These are phyloP conservation scores for Teratosphaeria destructans DNA, from an alignment of 2,329 filamentous ascomycete species.

Conservation along the genomic window DNA sequence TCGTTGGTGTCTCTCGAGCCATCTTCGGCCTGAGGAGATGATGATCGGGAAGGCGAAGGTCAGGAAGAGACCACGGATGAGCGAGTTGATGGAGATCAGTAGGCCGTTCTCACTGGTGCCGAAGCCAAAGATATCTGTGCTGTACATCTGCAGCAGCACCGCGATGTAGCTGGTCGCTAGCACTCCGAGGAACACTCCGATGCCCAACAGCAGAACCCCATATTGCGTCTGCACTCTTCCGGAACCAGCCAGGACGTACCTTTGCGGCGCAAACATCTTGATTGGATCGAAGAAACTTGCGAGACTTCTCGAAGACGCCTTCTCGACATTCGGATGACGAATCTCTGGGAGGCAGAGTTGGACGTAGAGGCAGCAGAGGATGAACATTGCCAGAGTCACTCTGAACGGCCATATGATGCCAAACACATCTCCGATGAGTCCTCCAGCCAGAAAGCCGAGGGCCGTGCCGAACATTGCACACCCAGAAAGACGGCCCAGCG, in stretches of 20 bases:
- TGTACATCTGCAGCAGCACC: constrained; percentile 43
- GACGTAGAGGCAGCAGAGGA: constrained; percentile 33
- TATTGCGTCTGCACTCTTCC: constrained; percentile 47
- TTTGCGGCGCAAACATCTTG: constrained; percentile 50
- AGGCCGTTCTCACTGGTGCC: constrained; percentile 35
- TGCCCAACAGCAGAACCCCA: constrained; percentile 53
- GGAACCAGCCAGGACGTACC: constrained; percentile 36
- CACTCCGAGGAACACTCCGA: constrained; percentile 57
- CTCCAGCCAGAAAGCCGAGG: constrained; percentile 54
- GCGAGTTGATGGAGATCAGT: constrained; percentile 36
- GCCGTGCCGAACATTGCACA: constrained; percentile 57
- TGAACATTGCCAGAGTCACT: constrained; percentile 49
- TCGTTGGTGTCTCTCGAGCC: constrained; percentile 27
- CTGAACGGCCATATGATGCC: constrained; percentile 56
- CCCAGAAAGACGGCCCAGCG: constrained; percentile 57
- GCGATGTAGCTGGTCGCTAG: constrained; percentile 60
- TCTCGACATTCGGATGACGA: constrained; percentile 27
- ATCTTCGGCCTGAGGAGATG: constrained; percentile 32
- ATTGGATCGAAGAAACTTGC: constrained; percentile 53
- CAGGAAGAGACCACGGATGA: constrained; percentile 35
- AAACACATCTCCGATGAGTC: constrained; percentile 52
- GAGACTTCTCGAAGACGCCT: constrained; percentile 28
- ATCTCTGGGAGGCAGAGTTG: constrained; percentile 39
- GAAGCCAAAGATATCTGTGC: constrained; percentile 36
- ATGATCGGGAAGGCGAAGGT: constrained; percentile 36